These are phyloP conservation scores for Agrocybe pediades DNA, from an alignment of 768 basidiomycete genomes.

Conservation along the genomic window DNA sequence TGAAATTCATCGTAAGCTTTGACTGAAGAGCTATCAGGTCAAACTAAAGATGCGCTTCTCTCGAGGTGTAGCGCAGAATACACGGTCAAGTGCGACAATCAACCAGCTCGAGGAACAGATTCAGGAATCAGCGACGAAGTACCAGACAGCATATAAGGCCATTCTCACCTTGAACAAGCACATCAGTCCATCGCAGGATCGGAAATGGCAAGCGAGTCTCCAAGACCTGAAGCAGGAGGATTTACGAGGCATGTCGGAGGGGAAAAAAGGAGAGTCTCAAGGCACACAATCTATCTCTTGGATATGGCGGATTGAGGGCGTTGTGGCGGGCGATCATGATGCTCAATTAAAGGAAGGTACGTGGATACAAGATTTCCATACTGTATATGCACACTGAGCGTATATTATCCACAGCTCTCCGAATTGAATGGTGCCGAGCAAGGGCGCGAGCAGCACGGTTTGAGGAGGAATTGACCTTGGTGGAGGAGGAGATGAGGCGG, in stretches of 20 bases:
- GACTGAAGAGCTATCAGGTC: conserved; percentile 1
- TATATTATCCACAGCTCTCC: no score
- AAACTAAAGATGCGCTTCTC: conserved; percentile 8
- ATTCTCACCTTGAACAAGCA: neutral
- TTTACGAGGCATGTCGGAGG: neutral
- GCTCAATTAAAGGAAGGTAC: no score
- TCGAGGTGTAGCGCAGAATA: conserved; percentile 10
- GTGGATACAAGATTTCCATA: no score
- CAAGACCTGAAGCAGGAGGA: conserved; percentile 3
- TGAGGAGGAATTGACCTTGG: neutral
- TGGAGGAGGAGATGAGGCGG: neutral
- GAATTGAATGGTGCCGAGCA: no score
- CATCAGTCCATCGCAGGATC: neutral
- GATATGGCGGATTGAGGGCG: neutral
- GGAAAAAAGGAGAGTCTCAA: neutral
- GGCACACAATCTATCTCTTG: neutral
- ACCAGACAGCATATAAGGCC: neutral
- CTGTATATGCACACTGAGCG: no score
- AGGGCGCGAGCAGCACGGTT: neutral
- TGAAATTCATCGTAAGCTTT: conserved; percentile 14
- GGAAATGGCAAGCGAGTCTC: neutral
- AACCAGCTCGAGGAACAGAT: conserved; percentile 3
- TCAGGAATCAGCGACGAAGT: neutral
- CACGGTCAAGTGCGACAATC: conserved; percentile 4
- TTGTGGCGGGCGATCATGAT: no score